Evolutionary conservation across 495 filamentous ascomycete genomes (phyloP).

Genomic region (Neurospora sp.): DNA sequence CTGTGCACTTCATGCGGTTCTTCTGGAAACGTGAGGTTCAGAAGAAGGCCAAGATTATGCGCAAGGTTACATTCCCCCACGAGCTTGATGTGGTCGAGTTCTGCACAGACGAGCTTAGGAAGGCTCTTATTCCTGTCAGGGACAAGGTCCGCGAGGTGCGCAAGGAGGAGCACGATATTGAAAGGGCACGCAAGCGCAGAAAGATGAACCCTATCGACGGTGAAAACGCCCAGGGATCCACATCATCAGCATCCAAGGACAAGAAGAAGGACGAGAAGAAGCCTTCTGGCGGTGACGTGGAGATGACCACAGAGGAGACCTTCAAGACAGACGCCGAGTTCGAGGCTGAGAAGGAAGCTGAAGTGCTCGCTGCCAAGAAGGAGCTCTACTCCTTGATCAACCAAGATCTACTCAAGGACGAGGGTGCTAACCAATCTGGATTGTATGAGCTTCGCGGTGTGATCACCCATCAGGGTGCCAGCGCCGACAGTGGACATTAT

Average conservation of each 20-base stretch:
- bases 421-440: slow-evolving; percentile 80
- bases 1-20: slow-evolving; percentile 96
- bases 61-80: slow-evolving; percentile 89
- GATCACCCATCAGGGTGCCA: slow-evolving; percentile 94
- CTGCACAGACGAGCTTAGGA: slow-evolving; percentile 80
- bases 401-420: slow-evolving; percentile 59
- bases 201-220: slow-evolving; percentile 50
- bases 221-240: slow-evolving; percentile 8
- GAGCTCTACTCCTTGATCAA: slow-evolving; percentile 68
- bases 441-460: slow-evolving; percentile 91
- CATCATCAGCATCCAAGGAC: slow-evolving; percentile 10
- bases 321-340: slow-evolving; percentile 92
- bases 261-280: slow-evolving; percentile 30
- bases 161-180: slow-evolving; percentile 87
- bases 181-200: slow-evolving; percentile 78
- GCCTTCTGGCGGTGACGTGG: slow-evolving; percentile 44
- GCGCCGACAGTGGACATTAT: slow-evolving; percentile 96
- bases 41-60: slow-evolving; percentile 99
- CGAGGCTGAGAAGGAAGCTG: slow-evolving; percentile 68
- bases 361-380: slow-evolving; percentile 68
- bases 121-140: slow-evolving; percentile 74
- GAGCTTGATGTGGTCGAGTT: slow-evolving; percentile 93
- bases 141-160: slow-evolving; percentile 93
- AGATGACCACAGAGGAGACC: slow-evolving; percentile 49
- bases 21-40: slow-evolving; percentile 90